Percentiles rank a stretch among this genome's conserved stretches.
These are phyloP conservation scores for Cercospora citrullina DNA, from an alignment of 2,329 filamentous ascomycete genomes.

Conservation along the genomic window DNA sequence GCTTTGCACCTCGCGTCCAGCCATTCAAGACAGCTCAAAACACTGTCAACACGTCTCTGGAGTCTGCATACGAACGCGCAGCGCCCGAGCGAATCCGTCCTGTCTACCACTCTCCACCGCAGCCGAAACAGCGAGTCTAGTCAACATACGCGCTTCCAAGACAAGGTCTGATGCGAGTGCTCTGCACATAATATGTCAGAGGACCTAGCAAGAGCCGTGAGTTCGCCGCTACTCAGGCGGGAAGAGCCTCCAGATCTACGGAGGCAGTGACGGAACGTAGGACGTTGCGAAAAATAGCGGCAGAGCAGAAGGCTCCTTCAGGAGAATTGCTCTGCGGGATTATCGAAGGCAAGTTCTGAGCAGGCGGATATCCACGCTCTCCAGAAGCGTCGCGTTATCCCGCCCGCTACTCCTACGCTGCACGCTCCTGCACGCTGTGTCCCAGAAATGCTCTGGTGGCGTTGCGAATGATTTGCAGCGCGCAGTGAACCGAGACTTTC, in stretches of 20 bases:
- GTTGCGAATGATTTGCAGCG: not conserved
- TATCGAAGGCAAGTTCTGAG: not conserved
- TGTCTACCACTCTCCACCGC: not conserved
- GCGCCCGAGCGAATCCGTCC: not conserved
- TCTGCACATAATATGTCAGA: constrained; percentile 17
- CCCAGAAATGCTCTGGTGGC: not conserved
- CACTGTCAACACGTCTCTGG: not conserved
- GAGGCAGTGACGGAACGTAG: not conserved
- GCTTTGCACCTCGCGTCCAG: not conserved
- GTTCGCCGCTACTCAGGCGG: not conserved
- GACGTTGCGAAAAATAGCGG: not conserved
- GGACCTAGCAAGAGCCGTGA: constrained; percentile 5
- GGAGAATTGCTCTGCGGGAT: not conserved
- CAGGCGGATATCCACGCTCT: not conserved
- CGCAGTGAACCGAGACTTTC: not conserved
- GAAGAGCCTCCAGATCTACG: not conserved
- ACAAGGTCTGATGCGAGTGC: not conserved
- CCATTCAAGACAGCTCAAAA: not conserved
- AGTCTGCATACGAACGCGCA: not conserved
- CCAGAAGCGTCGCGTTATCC: not conserved
- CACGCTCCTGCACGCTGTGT: not conserved
- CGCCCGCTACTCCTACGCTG: not conserved
- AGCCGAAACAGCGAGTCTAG: not conserved
- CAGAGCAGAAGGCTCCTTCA: not conserved
- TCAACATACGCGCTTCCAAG: not conserved